Conservation (phyloP, 768 basidiomycete species). For the Boletellus ananiceps region DNA sequence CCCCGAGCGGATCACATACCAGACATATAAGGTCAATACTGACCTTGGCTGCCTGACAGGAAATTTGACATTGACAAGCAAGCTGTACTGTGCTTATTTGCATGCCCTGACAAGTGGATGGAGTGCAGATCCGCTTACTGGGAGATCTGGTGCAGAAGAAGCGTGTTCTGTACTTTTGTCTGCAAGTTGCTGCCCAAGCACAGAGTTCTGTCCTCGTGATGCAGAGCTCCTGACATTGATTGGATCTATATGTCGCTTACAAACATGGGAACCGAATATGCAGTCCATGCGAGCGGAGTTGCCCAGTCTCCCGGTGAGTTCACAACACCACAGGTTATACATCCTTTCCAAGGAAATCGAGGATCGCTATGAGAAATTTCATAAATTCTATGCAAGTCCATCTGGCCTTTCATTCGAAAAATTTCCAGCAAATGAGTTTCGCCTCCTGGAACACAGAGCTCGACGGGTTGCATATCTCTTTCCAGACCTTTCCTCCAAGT, state of each 20-base stretch:
- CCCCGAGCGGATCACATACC: background rate
- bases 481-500: background rate
- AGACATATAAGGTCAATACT: slow-evolving; percentile 8
- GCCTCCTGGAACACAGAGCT: slow-evolving; percentile 7
- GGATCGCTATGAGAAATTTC: slow-evolving; percentile 18
- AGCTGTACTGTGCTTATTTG: slow-evolving; percentile 36
- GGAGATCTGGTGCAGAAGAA: slow-evolving; percentile 39
- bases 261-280: slow-evolving; percentile 35
- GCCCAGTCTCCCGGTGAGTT: background rate
- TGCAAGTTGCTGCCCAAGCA: slow-evolving; percentile 37
- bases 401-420: background rate
- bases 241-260: slow-evolving; percentile 28
- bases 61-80: slow-evolving; percentile 17
- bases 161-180: slow-evolving; percentile 36
- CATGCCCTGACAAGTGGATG: slow-evolving; percentile 39
- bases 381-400: slow-evolving; percentile 5
- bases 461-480: background rate
- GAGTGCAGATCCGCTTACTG: slow-evolving; percentile 39
- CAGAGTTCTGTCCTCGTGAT: slow-evolving; percentile 26
- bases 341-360: slow-evolving; percentile 26
- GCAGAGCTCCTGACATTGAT: slow-evolving; percentile 30
- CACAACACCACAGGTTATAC: slow-evolving; percentile 33
- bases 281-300: too few relatives aligned
- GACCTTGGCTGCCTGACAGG: slow-evolving; percentile 25
- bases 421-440: slow-evolving; percentile 2